These are phyloP conservation scores for Colletotrichum cuscutae DNA, from an alignment of 2,329 filamentous ascomycete genomes.

Conservation along the genomic window DNA sequence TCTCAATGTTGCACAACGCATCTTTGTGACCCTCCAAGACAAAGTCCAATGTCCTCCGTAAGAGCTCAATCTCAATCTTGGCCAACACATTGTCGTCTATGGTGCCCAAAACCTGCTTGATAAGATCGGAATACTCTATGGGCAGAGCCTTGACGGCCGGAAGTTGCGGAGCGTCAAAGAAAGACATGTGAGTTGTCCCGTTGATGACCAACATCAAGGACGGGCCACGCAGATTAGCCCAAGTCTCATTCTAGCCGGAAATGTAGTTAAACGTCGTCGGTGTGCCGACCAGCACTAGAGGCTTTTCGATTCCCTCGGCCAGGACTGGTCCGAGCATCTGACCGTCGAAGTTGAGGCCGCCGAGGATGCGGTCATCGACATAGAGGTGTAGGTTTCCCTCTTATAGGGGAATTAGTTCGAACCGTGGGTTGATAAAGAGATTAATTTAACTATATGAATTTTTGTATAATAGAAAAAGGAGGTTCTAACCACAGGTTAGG, in stretches of 20 bases:
- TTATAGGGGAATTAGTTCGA: too few species aligned
- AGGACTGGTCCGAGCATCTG: slow-evolving; percentile 42
- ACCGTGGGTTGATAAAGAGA: too few species aligned
- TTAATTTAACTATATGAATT: too few species aligned
- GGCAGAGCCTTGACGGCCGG: not conserved
- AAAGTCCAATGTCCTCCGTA: not conserved
- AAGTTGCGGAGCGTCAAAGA: slow-evolving; percentile 38
- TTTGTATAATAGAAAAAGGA: too few species aligned
- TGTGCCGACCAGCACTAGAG: slow-evolving; percentile 45
- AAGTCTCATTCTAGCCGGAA: slow-evolving; percentile 44
- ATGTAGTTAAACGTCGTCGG: slow-evolving; percentile 41
- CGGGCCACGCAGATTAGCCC: slow-evolving; percentile 38
- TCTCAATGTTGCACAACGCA: not conserved
- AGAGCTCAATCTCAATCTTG: not conserved
- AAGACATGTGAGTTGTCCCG: slow-evolving; percentile 44
- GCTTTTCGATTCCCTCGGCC: slow-evolving; percentile 39
- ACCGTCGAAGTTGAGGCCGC: slow-evolving; percentile 54
- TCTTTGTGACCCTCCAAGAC: not conserved
- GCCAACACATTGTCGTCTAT: not conserved
- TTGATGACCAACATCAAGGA: slow-evolving; percentile 40
- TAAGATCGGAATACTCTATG: not conserved
- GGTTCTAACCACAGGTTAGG: too few species aligned
- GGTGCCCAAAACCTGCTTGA: not conserved
- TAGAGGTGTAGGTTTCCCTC: too few species aligned
- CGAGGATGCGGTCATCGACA: slow-evolving; percentile 45